phyloP scores from a whole-genome alignment of 257 asterid species.

The Lithospermum erythrorhizon region DNA sequence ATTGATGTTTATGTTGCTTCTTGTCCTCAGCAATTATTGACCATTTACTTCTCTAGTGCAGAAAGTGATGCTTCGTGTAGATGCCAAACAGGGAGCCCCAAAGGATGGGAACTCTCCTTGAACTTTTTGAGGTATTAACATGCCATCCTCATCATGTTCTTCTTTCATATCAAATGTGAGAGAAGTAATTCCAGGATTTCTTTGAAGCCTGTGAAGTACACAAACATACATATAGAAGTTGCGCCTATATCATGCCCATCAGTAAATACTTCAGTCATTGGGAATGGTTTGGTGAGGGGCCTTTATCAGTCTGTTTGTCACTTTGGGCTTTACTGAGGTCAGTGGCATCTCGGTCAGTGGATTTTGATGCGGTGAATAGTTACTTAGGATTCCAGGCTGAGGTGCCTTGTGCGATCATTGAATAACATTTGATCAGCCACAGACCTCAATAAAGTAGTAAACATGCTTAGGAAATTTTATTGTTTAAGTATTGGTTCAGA shows the following conservation, averaged over 20 bases:
- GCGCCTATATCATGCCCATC: background rate
- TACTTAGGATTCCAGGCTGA: background rate
- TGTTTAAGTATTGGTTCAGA: background rate
- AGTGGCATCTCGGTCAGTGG: background rate
- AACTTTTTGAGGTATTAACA: conserved; percentile 68
- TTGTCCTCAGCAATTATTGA: background rate
- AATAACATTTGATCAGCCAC: background rate
- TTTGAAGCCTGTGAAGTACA: background rate
- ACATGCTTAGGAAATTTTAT: background rate
- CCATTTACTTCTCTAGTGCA: conserved; percentile 29
- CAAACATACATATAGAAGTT: no score
- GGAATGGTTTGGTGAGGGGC: background rate
- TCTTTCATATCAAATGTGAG: background rate
- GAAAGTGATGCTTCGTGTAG: conserved; percentile 99
- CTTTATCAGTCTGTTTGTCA: background rate
- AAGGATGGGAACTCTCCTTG: conserved; percentile 95
- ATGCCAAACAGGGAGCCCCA: conserved; percentile 97
- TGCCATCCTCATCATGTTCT: background rate
- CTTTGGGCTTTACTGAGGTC: background rate
- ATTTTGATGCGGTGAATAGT: no score
- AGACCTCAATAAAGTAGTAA: no score
- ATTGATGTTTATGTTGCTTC: background rate
- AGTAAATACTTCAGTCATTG: background rate
- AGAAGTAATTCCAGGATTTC: background rate
- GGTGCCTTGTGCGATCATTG: background rate